Base-by-base conservation (phyloP, 2,329 filamentous ascomycete genomes). In the Fusarium solani-melongenae region DNA sequence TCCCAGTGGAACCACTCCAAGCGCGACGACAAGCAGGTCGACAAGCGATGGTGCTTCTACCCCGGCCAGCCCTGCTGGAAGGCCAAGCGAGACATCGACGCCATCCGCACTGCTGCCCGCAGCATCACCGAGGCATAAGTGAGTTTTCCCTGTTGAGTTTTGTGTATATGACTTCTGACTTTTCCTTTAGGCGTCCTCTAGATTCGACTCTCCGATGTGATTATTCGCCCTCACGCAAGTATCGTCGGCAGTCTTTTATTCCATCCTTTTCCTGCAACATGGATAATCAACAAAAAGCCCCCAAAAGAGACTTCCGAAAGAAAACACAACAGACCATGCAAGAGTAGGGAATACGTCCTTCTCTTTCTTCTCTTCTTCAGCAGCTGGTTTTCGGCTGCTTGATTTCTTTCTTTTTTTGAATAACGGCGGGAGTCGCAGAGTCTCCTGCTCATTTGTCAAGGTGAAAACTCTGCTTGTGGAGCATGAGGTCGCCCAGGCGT, bases 1-100 rank as follows among this genome's bases (percentile, higher is more conserved):
- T 67, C 76, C 7, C 83, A 82, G 82, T 81, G 81, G 80, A 36
- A 27, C 33, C 36, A 67, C 15, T 44, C 56, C 12, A 82, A 79
- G 72, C 80, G 74, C 12, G 76, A 29, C 17, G 46, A 51, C 10
- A 51, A 51, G 46, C 46, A 51, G 46, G 46, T 15, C 10, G 46
- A 51, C 46, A 51, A 51, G 38, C 75, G 64, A 27, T 78, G 77
- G 76, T 80, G 79, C 74, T 69, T 67, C 33, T 66, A 71, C 39
- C 74, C 74, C 34, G 81, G 83, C 44, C 74, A 80, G 72, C 67
- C 77, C 9, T 84, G 83, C 82, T 82, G 81, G 81, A 83, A 79
- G 71, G 84, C 82, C 66, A 81, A 81, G 75, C 82, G 84, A 51
- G 78, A 79, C 39, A 64, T 82, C 33, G 60, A 74, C 7, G 76